A percentile compares a stretch with the other conserved stretches of the same genome.
These are phyloP conservation scores for Pichia terricola DNA, from an alignment of 1,139 yeast species.

Conservation along the genomic window DNA sequence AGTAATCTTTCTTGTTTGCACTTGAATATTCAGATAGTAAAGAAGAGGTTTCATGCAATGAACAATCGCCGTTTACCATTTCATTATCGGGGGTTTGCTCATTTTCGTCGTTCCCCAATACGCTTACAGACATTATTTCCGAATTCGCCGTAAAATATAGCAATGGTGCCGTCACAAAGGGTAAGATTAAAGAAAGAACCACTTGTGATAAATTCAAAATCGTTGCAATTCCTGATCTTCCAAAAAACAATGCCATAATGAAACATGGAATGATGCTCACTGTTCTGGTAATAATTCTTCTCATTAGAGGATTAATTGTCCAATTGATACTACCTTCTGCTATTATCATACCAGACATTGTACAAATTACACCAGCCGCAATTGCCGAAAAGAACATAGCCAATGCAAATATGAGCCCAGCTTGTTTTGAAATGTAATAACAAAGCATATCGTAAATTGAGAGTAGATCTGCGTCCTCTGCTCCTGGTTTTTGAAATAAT, in stretches of 20 bases:
- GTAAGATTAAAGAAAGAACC: slow-evolving; percentile 56
- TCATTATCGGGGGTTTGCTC: not conserved
- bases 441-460: slow-evolving; percentile 63
- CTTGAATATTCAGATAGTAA: slow-evolving; percentile 3
- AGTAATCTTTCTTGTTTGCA: slow-evolving; percentile 38
- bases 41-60: slow-evolving; percentile 6
- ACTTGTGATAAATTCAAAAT: slow-evolving; percentile 72
- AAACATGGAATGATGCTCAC: slow-evolving; percentile 68
- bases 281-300: slow-evolving; percentile 61
- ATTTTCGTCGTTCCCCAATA: slow-evolving; percentile 13
- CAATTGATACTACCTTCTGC: slow-evolving; percentile 74
- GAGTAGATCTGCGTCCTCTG: slow-evolving; percentile 60
- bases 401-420: slow-evolving; percentile 64
- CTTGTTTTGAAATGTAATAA: slow-evolving; percentile 52
- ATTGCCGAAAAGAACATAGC: slow-evolving; percentile 72
- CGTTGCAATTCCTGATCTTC: slow-evolving; percentile 59
- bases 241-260: slow-evolving; percentile 51
- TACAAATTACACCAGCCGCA: slow-evolving; percentile 75
- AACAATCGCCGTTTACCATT: too few species aligned
- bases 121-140: slow-evolving; percentile 45
- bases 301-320: slow-evolving; percentile 59
- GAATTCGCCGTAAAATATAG: slow-evolving; percentile 74
- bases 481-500: slow-evolving; percentile 50
- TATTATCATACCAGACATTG: slow-evolving; percentile 74
- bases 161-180: slow-evolving; percentile 81